phyloP scores from a whole-genome alignment of 768 basidiomycete genomes.

The Candolleomyces aberdarensis region DNA sequence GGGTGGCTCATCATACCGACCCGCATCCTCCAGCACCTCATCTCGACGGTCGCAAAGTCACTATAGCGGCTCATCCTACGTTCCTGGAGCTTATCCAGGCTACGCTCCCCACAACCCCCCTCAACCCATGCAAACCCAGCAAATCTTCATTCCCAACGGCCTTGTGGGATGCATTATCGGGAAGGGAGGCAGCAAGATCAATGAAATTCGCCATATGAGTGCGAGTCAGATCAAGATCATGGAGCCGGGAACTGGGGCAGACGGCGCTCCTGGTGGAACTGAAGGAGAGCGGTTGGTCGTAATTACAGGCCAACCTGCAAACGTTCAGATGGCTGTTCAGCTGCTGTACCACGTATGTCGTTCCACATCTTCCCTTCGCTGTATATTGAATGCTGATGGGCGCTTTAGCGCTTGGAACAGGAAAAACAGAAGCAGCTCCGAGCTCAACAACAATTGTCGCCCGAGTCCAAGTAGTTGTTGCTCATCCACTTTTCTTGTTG shows the following conservation, averaged over 20 bases:
- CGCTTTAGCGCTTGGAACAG: constrained; percentile 71
- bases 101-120: constrained; percentile 51
- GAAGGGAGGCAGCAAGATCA: constrained; percentile 97
- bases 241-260: constrained; percentile 83
- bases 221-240: constrained; percentile 97
- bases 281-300: constrained; percentile 93
- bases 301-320: constrained; percentile 92
- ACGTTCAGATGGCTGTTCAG: constrained; percentile 96
- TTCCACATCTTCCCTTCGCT: background rate
- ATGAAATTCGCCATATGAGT: constrained; percentile 95
- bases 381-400: background rate
- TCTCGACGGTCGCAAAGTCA: constrained; percentile 16
- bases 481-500: too few relatives aligned
- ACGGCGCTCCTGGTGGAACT: constrained; percentile 67
- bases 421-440: constrained; percentile 84
- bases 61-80: constrained; percentile 56
- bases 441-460: constrained; percentile 25
- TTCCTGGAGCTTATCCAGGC: constrained; percentile 44
- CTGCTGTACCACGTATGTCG: constrained; percentile 76
- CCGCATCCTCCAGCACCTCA: constrained; percentile 41
- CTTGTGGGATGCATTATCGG: constrained; percentile 97
- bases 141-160: constrained; percentile 98
- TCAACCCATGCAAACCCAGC: constrained; percentile 87
- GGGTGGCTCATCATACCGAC: constrained; percentile 64
- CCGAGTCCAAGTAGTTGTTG: background rate